These are phyloP conservation scores for Colletotrichum sublineola DNA, from an alignment of 2,329 filamentous ascomycete species.

Conservation along the genomic window DNA sequence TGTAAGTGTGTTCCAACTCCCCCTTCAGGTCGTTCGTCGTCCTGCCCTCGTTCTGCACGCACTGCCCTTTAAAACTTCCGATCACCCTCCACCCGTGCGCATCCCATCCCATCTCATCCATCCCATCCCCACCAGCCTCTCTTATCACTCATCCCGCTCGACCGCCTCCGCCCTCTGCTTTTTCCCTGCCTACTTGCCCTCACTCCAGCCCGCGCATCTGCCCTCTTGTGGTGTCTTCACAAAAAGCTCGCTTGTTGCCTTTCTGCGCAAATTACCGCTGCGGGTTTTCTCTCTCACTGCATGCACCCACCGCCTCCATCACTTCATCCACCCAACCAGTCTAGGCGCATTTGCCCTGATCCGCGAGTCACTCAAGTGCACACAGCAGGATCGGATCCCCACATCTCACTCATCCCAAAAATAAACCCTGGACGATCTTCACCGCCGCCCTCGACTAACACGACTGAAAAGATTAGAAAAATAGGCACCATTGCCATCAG, in stretches of 20 bases:
- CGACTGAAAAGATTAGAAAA: conserved; percentile 29
- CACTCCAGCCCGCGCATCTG: not conserved
- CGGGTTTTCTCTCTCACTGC: conserved; percentile 2
- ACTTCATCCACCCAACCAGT: conserved; percentile 13
- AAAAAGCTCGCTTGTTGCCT: conserved; percentile 23
- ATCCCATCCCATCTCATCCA: conserved; percentile 12
- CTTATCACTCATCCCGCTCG: conserved; percentile 39
- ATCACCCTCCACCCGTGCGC: conserved; percentile 33
- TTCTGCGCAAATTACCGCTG: conserved; percentile 1
- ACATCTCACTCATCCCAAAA: conserved; percentile 41
- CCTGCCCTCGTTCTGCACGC: conserved; percentile 34
- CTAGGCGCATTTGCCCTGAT: conserved; percentile 18
- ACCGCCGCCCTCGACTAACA: conserved; percentile 42
- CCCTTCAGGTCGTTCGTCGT: conserved; percentile 13
- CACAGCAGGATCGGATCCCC: conserved; percentile 24
- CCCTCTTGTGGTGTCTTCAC: not conserved
- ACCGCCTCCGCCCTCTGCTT: conserved; percentile 36
- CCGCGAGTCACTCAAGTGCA: conserved; percentile 33
- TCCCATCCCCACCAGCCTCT: conserved; percentile 41
- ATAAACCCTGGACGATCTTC: conserved; percentile 40
- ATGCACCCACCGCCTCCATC: conserved; percentile 7
- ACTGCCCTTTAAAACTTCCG: conserved; percentile 40
- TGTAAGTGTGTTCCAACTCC: conserved; percentile 34
- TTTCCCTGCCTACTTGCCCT: conserved; percentile 24
- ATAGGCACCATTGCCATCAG: conserved; percentile 30